These are phyloP conservation scores for Colletotrichum tanaceti DNA, from an alignment of 2,329 filamentous ascomycete genomes.

Conservation along the genomic window DNA sequence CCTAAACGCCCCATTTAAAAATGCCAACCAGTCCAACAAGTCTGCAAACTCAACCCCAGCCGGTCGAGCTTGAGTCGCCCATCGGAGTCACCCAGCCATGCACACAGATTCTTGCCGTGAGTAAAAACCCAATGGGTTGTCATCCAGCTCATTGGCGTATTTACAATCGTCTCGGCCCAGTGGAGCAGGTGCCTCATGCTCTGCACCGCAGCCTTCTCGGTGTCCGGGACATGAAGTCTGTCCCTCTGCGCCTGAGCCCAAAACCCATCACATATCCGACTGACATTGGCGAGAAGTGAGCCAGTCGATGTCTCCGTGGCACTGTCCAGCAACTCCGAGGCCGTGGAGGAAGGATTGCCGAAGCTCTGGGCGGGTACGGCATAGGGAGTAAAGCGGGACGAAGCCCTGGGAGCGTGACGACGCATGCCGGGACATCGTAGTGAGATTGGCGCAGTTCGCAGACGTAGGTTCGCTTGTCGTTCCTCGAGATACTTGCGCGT, in stretches of 20 bases:
- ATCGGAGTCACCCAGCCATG: constrained; percentile 42
- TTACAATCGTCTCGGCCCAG: constrained; percentile 48
- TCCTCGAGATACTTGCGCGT: constrained; percentile 43
- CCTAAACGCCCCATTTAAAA: background rate
- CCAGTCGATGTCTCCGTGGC: constrained; percentile 37
- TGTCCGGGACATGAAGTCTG: constrained; percentile 45
- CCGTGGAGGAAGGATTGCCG: background rate
- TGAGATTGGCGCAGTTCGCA: constrained; percentile 30
- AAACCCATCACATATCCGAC: constrained; percentile 47
- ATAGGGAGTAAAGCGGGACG: constrained; percentile 6
- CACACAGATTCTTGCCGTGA: constrained; percentile 43
- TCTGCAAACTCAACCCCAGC: background rate
- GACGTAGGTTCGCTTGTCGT: constrained; percentile 41
- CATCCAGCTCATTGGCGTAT: background rate
- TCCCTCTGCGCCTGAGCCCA: constrained; percentile 49
- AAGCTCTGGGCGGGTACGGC: background rate
- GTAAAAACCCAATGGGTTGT: background rate
- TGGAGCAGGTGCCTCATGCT: constrained; percentile 47
- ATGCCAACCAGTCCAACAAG: background rate
- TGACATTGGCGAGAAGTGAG: constrained; percentile 48
- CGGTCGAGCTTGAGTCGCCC: background rate
- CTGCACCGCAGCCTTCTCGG: constrained; percentile 46
- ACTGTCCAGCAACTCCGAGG: background rate
- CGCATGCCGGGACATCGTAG: background rate
- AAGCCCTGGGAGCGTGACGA: background rate